Evolutionary conservation across 1,284 basidiomycete genomes (phyloP).

Genomic region (Bondarzewia mesenterica): DNA sequence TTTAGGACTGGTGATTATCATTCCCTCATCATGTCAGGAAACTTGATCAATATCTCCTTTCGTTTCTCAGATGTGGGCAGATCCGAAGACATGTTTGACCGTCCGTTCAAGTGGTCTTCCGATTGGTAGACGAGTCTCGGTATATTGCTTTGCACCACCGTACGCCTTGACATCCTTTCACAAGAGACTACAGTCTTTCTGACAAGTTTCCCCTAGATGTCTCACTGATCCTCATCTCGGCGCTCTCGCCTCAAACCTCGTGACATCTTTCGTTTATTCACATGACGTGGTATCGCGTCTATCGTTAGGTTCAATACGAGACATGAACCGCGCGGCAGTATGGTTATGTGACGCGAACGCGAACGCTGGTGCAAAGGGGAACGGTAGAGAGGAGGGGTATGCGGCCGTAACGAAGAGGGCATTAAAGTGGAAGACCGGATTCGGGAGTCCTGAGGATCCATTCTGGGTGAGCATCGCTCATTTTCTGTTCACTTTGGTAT

Average conservation of each 20-base stretch:
- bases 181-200: not conserved
- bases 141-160: slow-evolving; percentile 78
- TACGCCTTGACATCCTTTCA: slow-evolving; percentile 28
- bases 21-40: not conserved
- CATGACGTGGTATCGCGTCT: slow-evolving; percentile 77
- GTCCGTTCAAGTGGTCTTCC: slow-evolving; percentile 67
- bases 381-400: slow-evolving; percentile 41
- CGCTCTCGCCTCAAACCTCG: slow-evolving; percentile 46
- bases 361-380: slow-evolving; percentile 11
- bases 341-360: slow-evolving; percentile 73
- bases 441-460: slow-evolving; percentile 44
- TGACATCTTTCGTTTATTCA: slow-evolving; percentile 75
- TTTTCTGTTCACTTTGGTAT: slow-evolving; percentile 2
- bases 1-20: slow-evolving; percentile 54
- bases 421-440: slow-evolving; percentile 48
- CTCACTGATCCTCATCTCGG: slow-evolving; percentile 50
- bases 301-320: slow-evolving; percentile 70
- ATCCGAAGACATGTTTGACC: slow-evolving; percentile 67
- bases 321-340: slow-evolving; percentile 65
- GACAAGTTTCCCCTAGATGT: slow-evolving; percentile 33
- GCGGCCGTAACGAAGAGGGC: slow-evolving; percentile 52
- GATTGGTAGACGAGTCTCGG: slow-evolving; percentile 54
- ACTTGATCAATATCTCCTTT: not conserved
- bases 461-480: slow-evolving; percentile 46
- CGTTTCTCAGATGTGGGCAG: slow-evolving; percentile 68